These are phyloP conservation scores for Xylona heveae DNA, from an alignment of 495 filamentous ascomycete species.

Conservation along the genomic window DNA sequence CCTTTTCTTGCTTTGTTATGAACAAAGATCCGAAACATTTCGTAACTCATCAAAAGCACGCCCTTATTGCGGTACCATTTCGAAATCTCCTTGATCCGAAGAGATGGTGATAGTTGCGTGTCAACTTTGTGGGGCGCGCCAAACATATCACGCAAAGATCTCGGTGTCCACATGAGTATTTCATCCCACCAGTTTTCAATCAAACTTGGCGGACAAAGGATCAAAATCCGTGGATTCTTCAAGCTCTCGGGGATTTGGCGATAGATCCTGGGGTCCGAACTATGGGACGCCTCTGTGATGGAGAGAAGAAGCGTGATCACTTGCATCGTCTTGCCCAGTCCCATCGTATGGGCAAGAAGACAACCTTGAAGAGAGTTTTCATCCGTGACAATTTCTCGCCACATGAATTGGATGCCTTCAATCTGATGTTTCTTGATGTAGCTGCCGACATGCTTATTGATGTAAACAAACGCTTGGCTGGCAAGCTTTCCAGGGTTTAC, in stretches of 20 bases:
- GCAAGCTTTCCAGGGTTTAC: constrained; percentile 51
- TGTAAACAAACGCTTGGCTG: constrained; percentile 26
- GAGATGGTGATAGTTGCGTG: constrained; percentile 5
- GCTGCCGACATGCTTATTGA: constrained; percentile 23
- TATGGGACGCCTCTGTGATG: constrained; percentile 41
- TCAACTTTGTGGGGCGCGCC: constrained; percentile 31
- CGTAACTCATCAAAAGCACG: constrained; percentile 52
- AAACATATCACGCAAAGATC: constrained; percentile 15
- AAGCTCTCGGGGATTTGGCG: constrained; percentile 46
- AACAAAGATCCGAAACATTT: constrained; percentile 34
- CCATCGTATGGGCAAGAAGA: constrained; percentile 82
- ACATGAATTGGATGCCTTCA: constrained; percentile 68
- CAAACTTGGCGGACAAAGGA: constrained; percentile 56
- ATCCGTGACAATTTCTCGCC: constrained; percentile 53
- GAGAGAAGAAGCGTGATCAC: constrained; percentile 62
- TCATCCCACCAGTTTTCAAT: constrained; percentile 75
- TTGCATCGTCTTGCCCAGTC: constrained; percentile 86
- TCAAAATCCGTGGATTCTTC: constrained; percentile 36
- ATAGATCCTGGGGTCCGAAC: constrained; percentile 28
- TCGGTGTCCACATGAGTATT: constrained; percentile 43
- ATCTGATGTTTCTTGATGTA: constrained; percentile 39
- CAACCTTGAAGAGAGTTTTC: constrained; percentile 41
- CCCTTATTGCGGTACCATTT: constrained; percentile 47
- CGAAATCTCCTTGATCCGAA: constrained; percentile 15
- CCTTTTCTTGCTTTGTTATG: constrained; percentile 12